Conservation (phyloP, 2,329 filamentous ascomycete species). For the Paecilomyces variotii region DNA sequence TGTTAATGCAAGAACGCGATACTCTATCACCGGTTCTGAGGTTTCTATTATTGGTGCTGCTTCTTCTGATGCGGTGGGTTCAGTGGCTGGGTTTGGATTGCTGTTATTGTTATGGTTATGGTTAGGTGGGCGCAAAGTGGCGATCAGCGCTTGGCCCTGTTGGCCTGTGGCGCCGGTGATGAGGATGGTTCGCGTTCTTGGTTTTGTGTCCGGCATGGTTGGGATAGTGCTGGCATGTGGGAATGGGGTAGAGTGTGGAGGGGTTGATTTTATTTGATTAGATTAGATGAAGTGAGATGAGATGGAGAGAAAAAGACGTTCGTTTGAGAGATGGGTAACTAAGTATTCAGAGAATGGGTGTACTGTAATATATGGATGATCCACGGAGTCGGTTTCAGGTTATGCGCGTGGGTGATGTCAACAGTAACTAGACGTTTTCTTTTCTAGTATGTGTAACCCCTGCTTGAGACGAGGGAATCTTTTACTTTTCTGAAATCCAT, state of each 20-base stretch:
- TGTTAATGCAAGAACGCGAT: background rate
- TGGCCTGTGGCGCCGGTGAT: background rate
- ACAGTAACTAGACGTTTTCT: background rate
- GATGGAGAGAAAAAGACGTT: no score
- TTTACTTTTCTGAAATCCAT: no score
- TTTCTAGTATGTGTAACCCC: no score
- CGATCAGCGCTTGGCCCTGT: background rate
- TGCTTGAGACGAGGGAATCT: no score
- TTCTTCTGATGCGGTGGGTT: background rate
- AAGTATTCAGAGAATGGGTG: no score
- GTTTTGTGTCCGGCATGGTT: background rate
- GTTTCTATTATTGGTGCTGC: background rate
- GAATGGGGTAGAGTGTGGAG: no score
- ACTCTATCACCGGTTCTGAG: background rate
- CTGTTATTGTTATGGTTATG: background rate
- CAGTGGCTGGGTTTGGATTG: background rate
- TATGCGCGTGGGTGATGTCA: background rate
- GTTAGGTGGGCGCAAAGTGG: background rate
- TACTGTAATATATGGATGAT: no score
- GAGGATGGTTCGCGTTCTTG: background rate
- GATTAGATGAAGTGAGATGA: no score
- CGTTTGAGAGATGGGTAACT: no score
- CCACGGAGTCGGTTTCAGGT: background rate
- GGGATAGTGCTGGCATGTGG: no score
- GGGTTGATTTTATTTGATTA: no score